Conservation (phyloP, 371 early-diverging fungal species). For the Capillidium rhysosporum region DNA sequence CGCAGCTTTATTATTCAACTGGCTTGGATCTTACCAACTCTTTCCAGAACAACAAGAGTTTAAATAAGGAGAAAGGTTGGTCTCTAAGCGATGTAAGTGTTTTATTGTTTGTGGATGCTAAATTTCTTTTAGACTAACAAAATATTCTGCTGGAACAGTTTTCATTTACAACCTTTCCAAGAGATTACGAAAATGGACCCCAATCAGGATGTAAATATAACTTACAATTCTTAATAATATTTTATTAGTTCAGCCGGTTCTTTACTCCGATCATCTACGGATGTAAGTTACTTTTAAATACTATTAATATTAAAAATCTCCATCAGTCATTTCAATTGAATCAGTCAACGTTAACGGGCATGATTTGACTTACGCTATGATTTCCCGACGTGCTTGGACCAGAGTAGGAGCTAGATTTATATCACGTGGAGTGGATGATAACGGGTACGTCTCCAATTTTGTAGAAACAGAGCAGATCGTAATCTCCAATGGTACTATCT, state of each 20-base stretch:
- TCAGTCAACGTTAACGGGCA: slow-evolving; percentile 31
- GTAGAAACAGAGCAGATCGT: slow-evolving; percentile 97
- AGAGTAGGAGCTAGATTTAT: slow-evolving; percentile 82
- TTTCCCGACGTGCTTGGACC: slow-evolving; percentile 61
- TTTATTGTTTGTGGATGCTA: background rate
- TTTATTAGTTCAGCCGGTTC: slow-evolving; percentile 37
- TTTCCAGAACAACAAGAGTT: slow-evolving; percentile 28
- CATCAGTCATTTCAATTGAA: slow-evolving; percentile 28
- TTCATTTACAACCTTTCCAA: slow-evolving; percentile 40
- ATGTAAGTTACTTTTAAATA: slow-evolving; percentile 30
- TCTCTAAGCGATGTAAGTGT: background rate
- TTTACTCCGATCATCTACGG: slow-evolving; percentile 84
- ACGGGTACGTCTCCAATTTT: slow-evolving; percentile 92
- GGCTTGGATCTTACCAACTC: slow-evolving; percentile 66
- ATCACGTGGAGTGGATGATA: slow-evolving; percentile 80
- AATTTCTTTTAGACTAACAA: slow-evolving; percentile 40
- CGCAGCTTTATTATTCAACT: slow-evolving; percentile 69
- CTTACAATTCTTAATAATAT: background rate
- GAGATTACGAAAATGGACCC: slow-evolving; percentile 17
- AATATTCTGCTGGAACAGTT: slow-evolving; percentile 81
- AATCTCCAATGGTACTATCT: slow-evolving; percentile 18
- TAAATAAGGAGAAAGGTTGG: slow-evolving; percentile 17
- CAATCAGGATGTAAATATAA: slow-evolving; percentile 21
- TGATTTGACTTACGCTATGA: slow-evolving; percentile 47
- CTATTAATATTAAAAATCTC: background rate